phyloP scores from a whole-genome alignment of 1,139 yeast species.

The Pichia sp. region DNA sequence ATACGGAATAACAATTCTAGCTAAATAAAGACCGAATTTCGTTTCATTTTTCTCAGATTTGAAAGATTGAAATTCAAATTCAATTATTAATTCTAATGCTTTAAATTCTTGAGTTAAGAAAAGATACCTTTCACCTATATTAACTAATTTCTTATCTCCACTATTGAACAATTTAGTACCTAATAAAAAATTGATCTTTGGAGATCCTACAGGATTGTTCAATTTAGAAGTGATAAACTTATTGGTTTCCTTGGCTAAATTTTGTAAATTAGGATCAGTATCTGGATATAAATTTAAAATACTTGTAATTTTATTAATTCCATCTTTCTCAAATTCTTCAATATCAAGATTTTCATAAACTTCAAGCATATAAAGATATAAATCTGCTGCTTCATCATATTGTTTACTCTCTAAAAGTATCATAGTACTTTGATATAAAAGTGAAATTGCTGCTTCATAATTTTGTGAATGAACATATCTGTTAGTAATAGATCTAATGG shows the following conservation, averaged over 20 bases:
- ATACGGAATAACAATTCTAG: conserved; percentile 27
- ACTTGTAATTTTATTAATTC: conserved; percentile 29
- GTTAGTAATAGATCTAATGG: conserved; percentile 79
- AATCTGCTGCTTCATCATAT: conserved; percentile 74
- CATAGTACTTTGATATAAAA: conserved; percentile 63
- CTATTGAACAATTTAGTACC: conserved; percentile 53
- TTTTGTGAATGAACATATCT: conserved; percentile 68
- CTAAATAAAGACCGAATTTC: conserved; percentile 20
- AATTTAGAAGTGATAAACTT: conserved; percentile 56
- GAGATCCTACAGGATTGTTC: conserved; percentile 58
- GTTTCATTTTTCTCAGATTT: conserved; percentile 14
- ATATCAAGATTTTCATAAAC: conserved; percentile 45
- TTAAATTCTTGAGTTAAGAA: conserved; percentile 20
- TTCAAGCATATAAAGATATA: conserved; percentile 66
- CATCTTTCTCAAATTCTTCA: conserved; percentile 29
- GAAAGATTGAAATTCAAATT: conserved; percentile 22
- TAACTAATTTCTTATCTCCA: conserved; percentile 20
- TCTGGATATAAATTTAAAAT: conserved; percentile 47
- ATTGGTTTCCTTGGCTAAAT: conserved; percentile 55
- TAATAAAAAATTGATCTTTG: conserved; percentile 64
- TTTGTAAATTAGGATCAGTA: conserved; percentile 59
- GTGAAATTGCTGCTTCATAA: conserved; percentile 62
- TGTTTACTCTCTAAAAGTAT: conserved; percentile 63
- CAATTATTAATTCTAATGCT: conserved; percentile 21
- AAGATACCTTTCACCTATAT: conserved; percentile 23